Evolutionary conservation across 352 stramenopile genomes (phyloP).

Genomic region (Globisporangium uncinulatum): DNA sequence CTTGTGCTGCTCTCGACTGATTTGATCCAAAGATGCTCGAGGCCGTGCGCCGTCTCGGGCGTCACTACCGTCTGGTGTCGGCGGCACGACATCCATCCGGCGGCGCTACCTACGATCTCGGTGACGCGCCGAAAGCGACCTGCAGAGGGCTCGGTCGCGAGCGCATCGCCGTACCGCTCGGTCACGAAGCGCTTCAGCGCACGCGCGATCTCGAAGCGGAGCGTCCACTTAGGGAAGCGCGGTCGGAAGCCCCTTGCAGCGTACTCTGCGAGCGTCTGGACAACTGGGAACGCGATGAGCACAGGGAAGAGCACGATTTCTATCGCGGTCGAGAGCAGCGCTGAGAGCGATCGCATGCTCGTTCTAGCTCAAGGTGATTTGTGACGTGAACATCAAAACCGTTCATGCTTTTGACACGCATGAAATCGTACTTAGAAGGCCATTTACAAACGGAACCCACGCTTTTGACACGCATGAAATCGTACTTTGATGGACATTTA

Average conservation of each 20-base stretch:
- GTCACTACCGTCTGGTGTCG: conserved; percentile 15
- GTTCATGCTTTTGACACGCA: no score
- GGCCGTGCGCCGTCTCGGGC: conserved; percentile 16
- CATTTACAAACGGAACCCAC: no score
- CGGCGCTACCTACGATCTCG: conserved; percentile 14
- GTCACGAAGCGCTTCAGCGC: conserved; percentile 20
- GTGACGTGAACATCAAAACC: no score
- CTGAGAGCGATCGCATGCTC: conserved; percentile 1
- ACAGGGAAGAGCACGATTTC: conserved; percentile 16
- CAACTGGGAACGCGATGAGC: conserved; percentile 10
- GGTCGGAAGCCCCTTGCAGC: conserved; percentile 4
- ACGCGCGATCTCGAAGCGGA: conserved; percentile 35
- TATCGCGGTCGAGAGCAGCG: neutral
- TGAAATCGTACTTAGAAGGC: no score
- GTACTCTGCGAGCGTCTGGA: conserved; percentile 9
- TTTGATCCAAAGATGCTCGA: conserved; percentile 17
- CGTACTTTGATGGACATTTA: no score
- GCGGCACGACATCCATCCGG: conserved; percentile 21
- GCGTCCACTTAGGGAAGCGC: conserved; percentile 25
- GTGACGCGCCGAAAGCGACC: conserved; percentile 14
- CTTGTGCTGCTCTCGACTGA: neutral
- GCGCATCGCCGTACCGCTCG: conserved; percentile 15
- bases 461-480: no score
- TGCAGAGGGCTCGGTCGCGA: conserved; percentile 12
- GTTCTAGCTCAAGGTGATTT: no score